phyloP scores from a whole-genome alignment of 805 yeast species.

The Cyberlindnera bimundalis region DNA sequence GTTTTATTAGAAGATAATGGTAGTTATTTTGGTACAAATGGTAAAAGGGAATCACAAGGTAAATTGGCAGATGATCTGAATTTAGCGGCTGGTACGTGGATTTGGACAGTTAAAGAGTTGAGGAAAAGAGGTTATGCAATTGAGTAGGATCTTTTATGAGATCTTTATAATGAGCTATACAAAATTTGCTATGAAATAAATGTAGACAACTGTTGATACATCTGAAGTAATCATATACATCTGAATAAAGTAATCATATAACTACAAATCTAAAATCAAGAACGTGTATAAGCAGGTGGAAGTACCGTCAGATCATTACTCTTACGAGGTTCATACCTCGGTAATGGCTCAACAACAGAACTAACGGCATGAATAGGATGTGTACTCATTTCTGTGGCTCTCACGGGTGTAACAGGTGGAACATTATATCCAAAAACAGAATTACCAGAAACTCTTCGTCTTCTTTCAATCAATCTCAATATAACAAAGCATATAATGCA shows the following conservation, averaged over 20 bases:
- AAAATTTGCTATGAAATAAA: no score
- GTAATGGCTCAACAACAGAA: neutral
- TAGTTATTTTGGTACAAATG: slow-evolving; percentile 61
- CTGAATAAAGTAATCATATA: no score
- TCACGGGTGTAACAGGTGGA: no score
- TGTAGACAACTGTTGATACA: no score
- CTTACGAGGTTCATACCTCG: slow-evolving; percentile 3
- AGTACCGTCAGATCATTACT: neutral
- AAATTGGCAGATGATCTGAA: slow-evolving; percentile 52
- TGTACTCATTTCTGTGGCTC: no score
- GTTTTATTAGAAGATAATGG: slow-evolving; percentile 51
- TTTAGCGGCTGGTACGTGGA: slow-evolving; percentile 69
- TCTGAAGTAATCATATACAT: no score
- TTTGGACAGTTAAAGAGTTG: slow-evolving; percentile 68
- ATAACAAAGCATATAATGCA: neutral
- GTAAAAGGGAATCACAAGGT: slow-evolving; percentile 54
- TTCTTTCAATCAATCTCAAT: neutral
- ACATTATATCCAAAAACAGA: no score
- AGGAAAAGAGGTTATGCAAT: slow-evolving; percentile 45
- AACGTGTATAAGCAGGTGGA: slow-evolving; percentile 3
- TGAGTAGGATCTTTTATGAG: no score
- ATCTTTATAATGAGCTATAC: no score
- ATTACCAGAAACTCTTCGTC: neutral
- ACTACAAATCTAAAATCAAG: no score
- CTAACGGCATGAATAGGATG: neutral